Evolutionary conservation across 148 eudicot species (phyloP).

Genomic region (Chenopodium suecicum): DNA sequence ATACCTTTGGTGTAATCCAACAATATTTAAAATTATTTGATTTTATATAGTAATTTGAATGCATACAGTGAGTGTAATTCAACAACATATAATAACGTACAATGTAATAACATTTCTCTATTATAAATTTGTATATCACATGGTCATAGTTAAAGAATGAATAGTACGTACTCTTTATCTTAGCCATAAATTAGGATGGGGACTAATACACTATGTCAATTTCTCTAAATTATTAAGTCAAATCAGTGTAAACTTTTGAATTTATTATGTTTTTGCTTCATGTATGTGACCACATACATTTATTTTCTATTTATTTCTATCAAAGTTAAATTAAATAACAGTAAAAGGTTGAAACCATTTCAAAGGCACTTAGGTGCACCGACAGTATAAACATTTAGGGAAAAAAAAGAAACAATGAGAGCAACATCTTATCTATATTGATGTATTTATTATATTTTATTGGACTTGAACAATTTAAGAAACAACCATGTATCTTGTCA

Average conservation of each 20-base stretch:
- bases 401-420: conserved; percentile 13
- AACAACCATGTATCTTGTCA: not conserved
- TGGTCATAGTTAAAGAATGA: too few species aligned
- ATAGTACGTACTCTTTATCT: too few species aligned
- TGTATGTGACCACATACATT: too few species aligned
- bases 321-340: not conserved
- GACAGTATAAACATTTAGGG: not conserved
- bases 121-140: too few species aligned
- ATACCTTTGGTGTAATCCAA: too few species aligned
- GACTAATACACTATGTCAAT: not conserved
- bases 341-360: not conserved
- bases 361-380: not conserved
- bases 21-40: too few species aligned
- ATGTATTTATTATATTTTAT: not conserved
- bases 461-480: too few species aligned
- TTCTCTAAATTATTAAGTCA: not conserved
- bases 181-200: not conserved
- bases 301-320: not conserved
- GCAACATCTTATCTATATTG: conserved; percentile 30
- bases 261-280: too few species aligned
- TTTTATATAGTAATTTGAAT: too few species aligned
- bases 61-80: too few species aligned
- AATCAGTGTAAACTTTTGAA: not conserved
- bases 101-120: too few species aligned
- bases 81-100: too few species aligned